Base-by-base conservation (phyloP, 495 filamentous ascomycete genomes). In the Podospora pseudopauciseta region DNA sequence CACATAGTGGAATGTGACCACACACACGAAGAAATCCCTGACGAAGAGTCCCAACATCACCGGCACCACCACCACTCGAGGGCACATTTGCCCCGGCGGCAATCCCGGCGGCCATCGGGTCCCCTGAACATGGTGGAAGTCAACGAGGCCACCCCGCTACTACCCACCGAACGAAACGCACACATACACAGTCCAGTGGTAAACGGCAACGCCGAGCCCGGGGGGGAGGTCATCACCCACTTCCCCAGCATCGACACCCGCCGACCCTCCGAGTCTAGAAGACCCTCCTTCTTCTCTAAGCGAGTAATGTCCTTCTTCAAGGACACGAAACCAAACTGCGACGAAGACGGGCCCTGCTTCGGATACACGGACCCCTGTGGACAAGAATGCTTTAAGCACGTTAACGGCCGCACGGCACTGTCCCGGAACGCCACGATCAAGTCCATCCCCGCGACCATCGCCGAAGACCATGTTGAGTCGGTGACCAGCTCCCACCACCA, bases 1-100 rank as follows among this genome's bases (percentile, higher is more conserved):
- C 91, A 95, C 73, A 88, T 96, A 26, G 94, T 97, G 65, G 92
- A 93, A 76, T 99, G 95, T 78, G 91, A 94, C 65, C 92, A 96
- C 76, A 89, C 83, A 53, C 93, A 97, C 70, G 85, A 86, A 28
- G 85, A 84, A 19, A 81, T 85, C 67, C 77, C 66, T 19, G 65
- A 72, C 58, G 75, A 80, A 65, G 68, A 72, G 64, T 73, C 76
- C 18, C 5, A 11, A 20, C 55, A 26, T 67, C 61, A 69, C 6
- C 70, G 78, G 55, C 58, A 72, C 59, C 70, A 79, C 69, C 70
- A 69, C 65, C 64, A 61, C 49, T 49, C 39, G 39, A 49, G 39
- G 39, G 39, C 39, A 49, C 39, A 49, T 49, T 13, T 49, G 39
- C 39, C 13, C 15, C 39, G 39, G 39, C 5, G 39, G 39, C 39